Conservation (phyloP, 306 rosid genomes). For the Ammopiptanthus mongolicus region DNA sequence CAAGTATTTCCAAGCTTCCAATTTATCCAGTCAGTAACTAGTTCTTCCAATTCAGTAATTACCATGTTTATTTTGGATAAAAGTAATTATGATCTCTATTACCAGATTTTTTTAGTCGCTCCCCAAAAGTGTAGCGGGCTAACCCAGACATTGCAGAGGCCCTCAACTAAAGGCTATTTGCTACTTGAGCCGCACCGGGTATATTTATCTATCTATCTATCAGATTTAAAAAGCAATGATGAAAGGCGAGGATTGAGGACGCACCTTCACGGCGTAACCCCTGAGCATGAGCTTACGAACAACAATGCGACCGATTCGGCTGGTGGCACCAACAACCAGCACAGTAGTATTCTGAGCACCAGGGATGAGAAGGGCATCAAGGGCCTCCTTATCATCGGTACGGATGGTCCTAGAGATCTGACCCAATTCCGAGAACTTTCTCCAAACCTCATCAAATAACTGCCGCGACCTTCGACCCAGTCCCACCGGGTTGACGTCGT, state of each 20-base stretch:
- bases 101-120: no score
- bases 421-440: constrained; percentile 89
- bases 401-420: constrained; percentile 84
- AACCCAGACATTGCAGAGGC: no score
- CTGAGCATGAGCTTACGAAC: constrained; percentile 94
- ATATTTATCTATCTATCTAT: no score
- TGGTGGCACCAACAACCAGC: constrained; percentile 91
- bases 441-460: constrained; percentile 87
- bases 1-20: no score
- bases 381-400: constrained; percentile 61
- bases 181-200: no score
- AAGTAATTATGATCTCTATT: not conserved
- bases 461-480: constrained; percentile 81
- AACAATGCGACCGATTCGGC: constrained; percentile 81
- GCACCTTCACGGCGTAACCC: constrained; percentile 82
- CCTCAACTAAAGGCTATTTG: no score
- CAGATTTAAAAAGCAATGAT: no score
- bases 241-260: not conserved
- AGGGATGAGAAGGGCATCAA: constrained; percentile 77
- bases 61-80: not conserved
- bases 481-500: constrained; percentile 92
- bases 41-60: not conserved
- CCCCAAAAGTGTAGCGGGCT: no score
- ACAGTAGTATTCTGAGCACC: constrained; percentile 90
- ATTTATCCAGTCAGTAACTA: not conserved